These are phyloP conservation scores for Eragrostis tef DNA, from an alignment of 202 grass and related monocot genomes.

Conservation along the genomic window DNA sequence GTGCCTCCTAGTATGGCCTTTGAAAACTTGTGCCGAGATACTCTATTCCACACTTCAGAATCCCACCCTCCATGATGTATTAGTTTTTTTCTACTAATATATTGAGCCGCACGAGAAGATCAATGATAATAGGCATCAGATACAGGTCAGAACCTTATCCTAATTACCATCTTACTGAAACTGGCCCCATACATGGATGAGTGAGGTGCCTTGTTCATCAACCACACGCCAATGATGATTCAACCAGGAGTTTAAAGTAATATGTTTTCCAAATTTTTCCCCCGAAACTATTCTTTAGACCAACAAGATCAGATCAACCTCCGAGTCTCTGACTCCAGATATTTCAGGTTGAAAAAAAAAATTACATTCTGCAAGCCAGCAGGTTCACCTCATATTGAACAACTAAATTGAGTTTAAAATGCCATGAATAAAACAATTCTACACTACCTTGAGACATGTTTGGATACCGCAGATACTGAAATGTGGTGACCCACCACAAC, in stretches of 20 bases:
- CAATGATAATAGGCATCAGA: background rate
- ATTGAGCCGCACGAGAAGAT: background rate
- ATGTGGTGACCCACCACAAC: background rate
- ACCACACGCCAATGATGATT: background rate
- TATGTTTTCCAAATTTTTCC: background rate
- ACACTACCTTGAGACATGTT: background rate
- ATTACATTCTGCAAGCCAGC: background rate
- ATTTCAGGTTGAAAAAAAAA: slow-evolving; percentile 16
- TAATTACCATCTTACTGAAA: background rate
- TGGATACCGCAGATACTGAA: background rate
- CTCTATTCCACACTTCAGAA: background rate
- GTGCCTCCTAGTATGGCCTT: background rate
- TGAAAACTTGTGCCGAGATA: background rate
- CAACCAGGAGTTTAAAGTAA: background rate
- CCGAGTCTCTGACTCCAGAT: too few relatives aligned
- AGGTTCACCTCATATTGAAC: background rate
- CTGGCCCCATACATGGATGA: background rate
- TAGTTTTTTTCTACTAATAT: background rate
- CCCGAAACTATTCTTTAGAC: background rate
- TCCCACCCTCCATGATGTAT: background rate
- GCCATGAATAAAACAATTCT: background rate
- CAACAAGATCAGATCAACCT: background rate
- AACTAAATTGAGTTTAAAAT: slow-evolving; percentile 1
- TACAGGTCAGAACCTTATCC: slow-evolving; percentile 14
- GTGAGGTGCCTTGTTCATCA: background rate